Evolutionary conservation across 139 green algal genomes (phyloP).

Genomic region (Axilococcus clingmanii): DNA sequence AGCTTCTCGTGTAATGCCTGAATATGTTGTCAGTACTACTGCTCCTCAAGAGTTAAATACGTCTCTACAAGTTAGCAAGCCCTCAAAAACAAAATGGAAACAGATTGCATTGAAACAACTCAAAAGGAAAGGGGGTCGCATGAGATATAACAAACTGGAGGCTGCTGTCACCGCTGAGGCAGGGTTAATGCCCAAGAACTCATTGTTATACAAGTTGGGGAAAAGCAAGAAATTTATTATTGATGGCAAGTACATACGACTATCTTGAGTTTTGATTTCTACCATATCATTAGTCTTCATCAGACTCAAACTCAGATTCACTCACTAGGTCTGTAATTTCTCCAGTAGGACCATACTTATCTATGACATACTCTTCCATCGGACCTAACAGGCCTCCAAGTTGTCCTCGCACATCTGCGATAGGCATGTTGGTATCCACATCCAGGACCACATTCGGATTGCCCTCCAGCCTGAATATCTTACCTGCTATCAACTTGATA

Average conservation of each 20-base stretch:
- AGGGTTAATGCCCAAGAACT: neutral
- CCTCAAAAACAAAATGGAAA: neutral
- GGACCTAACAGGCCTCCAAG: no score
- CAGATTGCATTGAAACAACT: neutral
- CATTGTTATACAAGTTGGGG: constrained; percentile 15
- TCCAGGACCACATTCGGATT: no score
- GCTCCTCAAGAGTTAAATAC: no score
- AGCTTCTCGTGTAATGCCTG: neutral
- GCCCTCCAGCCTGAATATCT: constrained; percentile 18
- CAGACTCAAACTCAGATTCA: no score
- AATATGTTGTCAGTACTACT: no score
- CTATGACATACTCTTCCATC: no score
- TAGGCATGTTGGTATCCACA: no score
- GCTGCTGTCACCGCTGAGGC: neutral
- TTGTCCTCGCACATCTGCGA: no score
- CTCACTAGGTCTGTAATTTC: no score
- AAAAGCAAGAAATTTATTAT: constrained; percentile 7
- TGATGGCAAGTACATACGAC: neutral
- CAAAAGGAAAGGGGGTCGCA: constrained; percentile 4
- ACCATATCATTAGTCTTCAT: no score
- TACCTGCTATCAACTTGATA: constrained; percentile 5
- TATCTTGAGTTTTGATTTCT: neutral
- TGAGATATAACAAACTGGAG: constrained; percentile 20
- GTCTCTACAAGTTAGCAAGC: neutral
- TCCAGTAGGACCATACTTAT: no score